Evolutionary conservation across 1,284 basidiomycete genomes (phyloP).

Genomic region (Coniophora puteana): DNA sequence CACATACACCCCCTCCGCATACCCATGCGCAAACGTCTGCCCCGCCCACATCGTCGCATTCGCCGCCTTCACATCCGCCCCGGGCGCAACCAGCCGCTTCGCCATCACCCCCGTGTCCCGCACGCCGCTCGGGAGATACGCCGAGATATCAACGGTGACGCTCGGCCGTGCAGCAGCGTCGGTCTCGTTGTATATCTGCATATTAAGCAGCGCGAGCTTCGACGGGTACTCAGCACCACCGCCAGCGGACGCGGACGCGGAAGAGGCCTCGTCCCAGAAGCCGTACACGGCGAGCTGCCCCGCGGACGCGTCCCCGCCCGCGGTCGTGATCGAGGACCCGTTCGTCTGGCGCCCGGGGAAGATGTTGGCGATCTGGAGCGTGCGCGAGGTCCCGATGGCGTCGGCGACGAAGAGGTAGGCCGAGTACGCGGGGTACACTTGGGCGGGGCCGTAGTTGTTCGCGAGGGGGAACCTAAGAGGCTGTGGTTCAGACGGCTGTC

Average conservation of each 20-base stretch:
- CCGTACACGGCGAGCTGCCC: constrained; percentile 48
- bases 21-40: constrained; percentile 39
- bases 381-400: constrained; percentile 37
- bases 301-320: constrained; percentile 40
- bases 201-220: constrained; percentile 44
- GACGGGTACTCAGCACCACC: constrained; percentile 29
- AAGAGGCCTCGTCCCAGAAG: constrained; percentile 40
- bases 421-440: constrained; percentile 48
- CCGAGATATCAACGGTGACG: constrained; percentile 40
- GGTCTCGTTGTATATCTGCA: constrained; percentile 46
- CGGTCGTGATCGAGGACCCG: constrained; percentile 46
- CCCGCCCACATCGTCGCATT: constrained; percentile 46
- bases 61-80: constrained; percentile 39
- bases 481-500: not conserved
- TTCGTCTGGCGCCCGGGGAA: constrained; percentile 47
- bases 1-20: constrained; percentile 31
- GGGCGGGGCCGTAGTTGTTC: constrained; percentile 42
- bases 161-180: constrained; percentile 33
- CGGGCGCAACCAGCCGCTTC: constrained; percentile 39
- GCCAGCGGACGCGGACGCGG: too few species aligned
- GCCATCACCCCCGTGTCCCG: constrained; percentile 28
- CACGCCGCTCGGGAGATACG: constrained; percentile 26
- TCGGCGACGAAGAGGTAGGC: constrained; percentile 49
- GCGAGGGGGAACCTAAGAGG: constrained; percentile 46
- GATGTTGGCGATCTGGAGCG: constrained; percentile 41